Base-by-base conservation (phyloP, 208 protist genomes). In the Herpetomonas samuelpessoai region DNA sequence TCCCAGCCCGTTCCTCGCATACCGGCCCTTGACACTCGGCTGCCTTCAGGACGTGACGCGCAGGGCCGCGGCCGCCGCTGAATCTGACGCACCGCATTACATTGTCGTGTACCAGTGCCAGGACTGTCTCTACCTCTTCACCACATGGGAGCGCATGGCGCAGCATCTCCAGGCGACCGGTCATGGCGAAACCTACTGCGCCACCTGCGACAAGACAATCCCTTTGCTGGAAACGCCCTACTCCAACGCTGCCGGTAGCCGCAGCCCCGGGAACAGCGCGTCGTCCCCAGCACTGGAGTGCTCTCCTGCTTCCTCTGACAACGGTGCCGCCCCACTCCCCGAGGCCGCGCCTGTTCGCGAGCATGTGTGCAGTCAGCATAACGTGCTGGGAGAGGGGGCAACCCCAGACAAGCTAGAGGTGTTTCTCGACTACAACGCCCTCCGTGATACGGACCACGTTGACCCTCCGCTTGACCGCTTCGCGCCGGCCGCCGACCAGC, bases 91-190 rank as follows among this genome's bases (percentile, higher is more conserved):
- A 46, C 62, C 79, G 19, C 59, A 56, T 9, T 88, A 86, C 65
- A 52, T 68, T 4, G 68, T 93, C 22, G 41, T 85, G 3, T 90
- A 88, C 60, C 86, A 93, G 57, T 93, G 86, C 67, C 70, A 55
- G 2, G 60, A 79, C 45, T 93, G 86, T 41, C 45, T 73, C 7
- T 63, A 74, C 21, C 47, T 93, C 26, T 89, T 93, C 65, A 55
- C 62, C 3, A 65, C 41, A 1, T 88, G 81, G 83, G 63, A 67
- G 24, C 6, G 50, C 9, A 71, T 88, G 44, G 55, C 74, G 28
- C n/a, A 59, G 4, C 82, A 93, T 66, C 68, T 83, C 9, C 53
- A 58, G 2, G 28, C 16, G 1, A 83, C 68, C 6, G 50, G 65
- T 0, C 79, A 87, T 67, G 75, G 79, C 48, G 52, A 55, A 18